These are phyloP conservation scores for Apiotrichum siamense DNA, from an alignment of 1,284 basidiomycete genomes.

Conservation along the genomic window DNA sequence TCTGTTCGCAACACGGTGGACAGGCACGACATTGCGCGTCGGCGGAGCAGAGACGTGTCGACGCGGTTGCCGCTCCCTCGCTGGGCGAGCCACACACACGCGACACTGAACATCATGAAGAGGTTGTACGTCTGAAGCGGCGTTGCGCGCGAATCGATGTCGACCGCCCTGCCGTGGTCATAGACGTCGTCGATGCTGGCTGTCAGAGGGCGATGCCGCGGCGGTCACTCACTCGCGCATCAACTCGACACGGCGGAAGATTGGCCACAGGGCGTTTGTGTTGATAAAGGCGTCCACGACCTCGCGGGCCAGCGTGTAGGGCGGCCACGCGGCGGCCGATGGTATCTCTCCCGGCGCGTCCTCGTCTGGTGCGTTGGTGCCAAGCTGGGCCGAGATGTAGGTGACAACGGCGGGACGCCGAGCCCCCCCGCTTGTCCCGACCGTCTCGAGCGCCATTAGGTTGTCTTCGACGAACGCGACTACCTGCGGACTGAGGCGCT, in stretches of 20 bases:
- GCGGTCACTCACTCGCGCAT: slow-evolving; percentile 5
- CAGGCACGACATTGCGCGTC: slow-evolving; percentile 1
- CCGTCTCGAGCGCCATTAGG: too few species aligned
- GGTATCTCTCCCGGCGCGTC: not conserved
- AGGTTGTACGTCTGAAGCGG: slow-evolving; percentile 9
- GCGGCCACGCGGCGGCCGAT: slow-evolving; percentile 7
- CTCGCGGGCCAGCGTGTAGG: slow-evolving; percentile 1
- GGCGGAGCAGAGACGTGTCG: slow-evolving; percentile 8
- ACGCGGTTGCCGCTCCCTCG: not conserved
- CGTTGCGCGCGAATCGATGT: slow-evolving; percentile 1
- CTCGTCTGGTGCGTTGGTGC: not conserved
- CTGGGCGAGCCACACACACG: slow-evolving; percentile 1
- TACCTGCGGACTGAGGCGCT: too few species aligned
- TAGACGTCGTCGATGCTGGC: slow-evolving; percentile 6
- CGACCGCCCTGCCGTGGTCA: not conserved
- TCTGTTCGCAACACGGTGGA: slow-evolving; percentile 3
- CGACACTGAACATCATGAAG: slow-evolving; percentile 3
- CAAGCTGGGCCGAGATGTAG: slow-evolving; percentile 4
- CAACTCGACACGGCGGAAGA: not conserved
- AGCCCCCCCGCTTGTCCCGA: too few species aligned
- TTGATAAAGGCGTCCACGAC: slow-evolving; percentile 4
- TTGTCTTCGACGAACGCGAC: slow-evolving; percentile 3
- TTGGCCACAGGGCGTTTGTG: slow-evolving; percentile 4
- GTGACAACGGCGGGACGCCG: too few species aligned
- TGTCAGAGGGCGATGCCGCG: too few species aligned